phyloP scores from a whole-genome alignment of 2,329 filamentous ascomycete genomes.

The Tolypocladium tundrense region DNA sequence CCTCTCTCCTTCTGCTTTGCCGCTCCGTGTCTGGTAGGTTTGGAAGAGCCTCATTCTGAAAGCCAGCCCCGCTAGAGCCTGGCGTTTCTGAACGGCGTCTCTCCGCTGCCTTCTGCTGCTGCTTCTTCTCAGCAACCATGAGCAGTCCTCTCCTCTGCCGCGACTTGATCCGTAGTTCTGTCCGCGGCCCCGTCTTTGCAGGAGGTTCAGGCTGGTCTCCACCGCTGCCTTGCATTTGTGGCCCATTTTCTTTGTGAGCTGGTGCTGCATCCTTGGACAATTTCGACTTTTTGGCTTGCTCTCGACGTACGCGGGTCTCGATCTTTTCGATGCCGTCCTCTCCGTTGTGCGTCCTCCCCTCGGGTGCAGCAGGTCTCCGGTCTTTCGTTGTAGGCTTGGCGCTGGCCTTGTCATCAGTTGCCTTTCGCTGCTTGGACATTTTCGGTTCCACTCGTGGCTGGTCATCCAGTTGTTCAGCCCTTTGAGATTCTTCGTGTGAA shows the following conservation, averaged over 20 bases:
- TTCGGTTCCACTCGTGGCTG: neutral
- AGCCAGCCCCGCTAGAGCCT: neutral
- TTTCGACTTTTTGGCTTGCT: neutral
- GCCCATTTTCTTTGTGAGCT: neutral
- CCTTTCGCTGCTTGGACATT: neutral
- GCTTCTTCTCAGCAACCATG: slow-evolving; percentile 28
- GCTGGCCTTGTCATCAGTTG: neutral
- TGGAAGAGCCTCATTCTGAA: neutral
- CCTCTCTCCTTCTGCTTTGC: neutral
- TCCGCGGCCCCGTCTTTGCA: slow-evolving; percentile 19
- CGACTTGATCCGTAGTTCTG: slow-evolving; percentile 36
- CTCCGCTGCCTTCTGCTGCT: neutral
- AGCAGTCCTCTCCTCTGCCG: slow-evolving; percentile 37
- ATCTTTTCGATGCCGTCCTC: neutral
- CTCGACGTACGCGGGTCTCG: neutral
- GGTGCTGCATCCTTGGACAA: neutral
- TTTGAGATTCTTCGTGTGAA: neutral
- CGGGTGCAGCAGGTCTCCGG: neutral
- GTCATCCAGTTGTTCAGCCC: neutral
- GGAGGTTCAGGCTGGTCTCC: neutral
- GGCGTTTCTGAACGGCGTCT: neutral
- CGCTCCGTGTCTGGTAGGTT: neutral
- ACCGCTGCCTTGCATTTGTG: neutral
- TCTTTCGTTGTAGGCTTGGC: neutral
- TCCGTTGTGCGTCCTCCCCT: neutral